Base-by-base conservation (phyloP, 139 green algal genomes). In the Monoraphidium neglectum region DNA sequence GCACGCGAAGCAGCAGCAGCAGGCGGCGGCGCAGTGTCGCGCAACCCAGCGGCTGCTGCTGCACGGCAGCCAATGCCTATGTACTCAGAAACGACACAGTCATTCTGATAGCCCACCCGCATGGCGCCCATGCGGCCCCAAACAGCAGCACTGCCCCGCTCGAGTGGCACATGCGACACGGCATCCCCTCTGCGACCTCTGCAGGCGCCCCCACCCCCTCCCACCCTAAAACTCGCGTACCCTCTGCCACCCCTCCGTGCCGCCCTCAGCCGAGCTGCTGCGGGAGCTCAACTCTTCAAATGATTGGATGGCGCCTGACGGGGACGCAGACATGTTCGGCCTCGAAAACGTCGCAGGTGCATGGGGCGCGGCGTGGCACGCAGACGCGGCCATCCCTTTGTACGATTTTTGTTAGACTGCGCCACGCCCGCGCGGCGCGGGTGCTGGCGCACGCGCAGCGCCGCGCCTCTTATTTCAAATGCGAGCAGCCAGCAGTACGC, bases 301-400 rank as follows among this genome's bases (percentile, higher is more conserved):
- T 26, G 2, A 61, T 10, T 78, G 61, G 72, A 60, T 78, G 33
- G 46, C 61, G 28, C 32, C 66, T 63, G 72, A 64, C n/a, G 60
- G 68, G 49, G 36, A 43, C 47, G 46, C 35, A 47, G 59, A 68
- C 3, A 51, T 69, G 12, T 78, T 78, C 54, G 72, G 72, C 28
- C 72, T 78, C 24, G 72, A 78, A 38, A 61, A 78, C 40, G 72
- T 78, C 10, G 62, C 33, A 77, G 70, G 70, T 68, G 37, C 36
- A 54, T 23, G 33, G 35, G 32, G 6, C 30, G 12, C 21, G 15
- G 46, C 16, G 43, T 40, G 8, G 6, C 5, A 32, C n/a, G n/a
- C 23, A 21, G 23, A 32, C 61, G 23, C n/a, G 40, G 13, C 21
- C 57, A 15, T 16, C 6, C 21, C 57, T 36, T 64, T 16, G 21